phyloP scores from a whole-genome alignment of 495 filamentous ascomycete genomes.

The Penicillium crystallinum region DNA sequence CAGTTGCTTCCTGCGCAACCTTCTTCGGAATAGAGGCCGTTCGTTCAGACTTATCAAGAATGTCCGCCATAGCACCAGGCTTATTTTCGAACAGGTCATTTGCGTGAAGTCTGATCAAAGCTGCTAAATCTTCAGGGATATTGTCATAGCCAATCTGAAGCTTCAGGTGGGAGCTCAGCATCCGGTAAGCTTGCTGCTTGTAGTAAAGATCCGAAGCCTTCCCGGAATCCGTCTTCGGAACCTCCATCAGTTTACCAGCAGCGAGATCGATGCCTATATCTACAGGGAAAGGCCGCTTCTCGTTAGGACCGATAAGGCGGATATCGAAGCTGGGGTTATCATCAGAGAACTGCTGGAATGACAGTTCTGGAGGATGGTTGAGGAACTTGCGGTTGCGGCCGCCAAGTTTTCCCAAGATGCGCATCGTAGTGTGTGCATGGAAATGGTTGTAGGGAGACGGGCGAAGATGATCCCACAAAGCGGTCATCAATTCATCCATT shows the following conservation, averaged over 20 bases:
- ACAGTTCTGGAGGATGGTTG: conserved; percentile 74
- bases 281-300: conserved; percentile 81
- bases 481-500: conserved; percentile 96
- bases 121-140: conserved; percentile 82
- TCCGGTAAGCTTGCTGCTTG: conserved; percentile 84
- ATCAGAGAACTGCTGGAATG: conserved; percentile 79
- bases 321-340: conserved; percentile 82
- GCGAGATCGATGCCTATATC: conserved; percentile 83
- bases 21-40: conserved; percentile 82
- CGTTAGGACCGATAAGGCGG: conserved; percentile 78
- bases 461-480: conserved; percentile 87
- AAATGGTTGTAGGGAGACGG: conserved; percentile 94
- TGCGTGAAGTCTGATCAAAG: conserved; percentile 79
- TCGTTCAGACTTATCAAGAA: conserved; percentile 62
- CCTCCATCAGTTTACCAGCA: conserved; percentile 76
- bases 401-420: conserved; percentile 96
- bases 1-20: conserved; percentile 67
- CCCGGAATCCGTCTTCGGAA: conserved; percentile 55
- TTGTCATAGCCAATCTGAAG: conserved; percentile 82
- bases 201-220: conserved; percentile 80
- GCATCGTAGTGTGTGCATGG: conserved; percentile 93
- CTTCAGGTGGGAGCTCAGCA: conserved; percentile 83
- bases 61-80: conserved; percentile 54
- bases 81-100: conserved; percentile 73
- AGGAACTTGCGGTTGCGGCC: conserved; percentile 93